Evolutionary conservation across 495 filamentous ascomycete genomes (phyloP).

Genomic region (Endocarpon pusillum): DNA sequence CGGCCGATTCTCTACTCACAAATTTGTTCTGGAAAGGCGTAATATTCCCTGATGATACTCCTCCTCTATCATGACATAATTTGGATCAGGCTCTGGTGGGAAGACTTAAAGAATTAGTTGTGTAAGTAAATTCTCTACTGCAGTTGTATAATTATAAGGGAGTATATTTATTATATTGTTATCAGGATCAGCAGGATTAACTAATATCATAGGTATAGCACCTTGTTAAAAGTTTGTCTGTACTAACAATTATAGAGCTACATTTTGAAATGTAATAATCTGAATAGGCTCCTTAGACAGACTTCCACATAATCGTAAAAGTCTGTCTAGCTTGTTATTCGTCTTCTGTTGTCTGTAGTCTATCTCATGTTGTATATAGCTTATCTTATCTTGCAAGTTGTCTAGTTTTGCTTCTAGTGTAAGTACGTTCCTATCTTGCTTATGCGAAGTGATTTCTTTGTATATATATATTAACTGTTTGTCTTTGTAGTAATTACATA

Average conservation of each 20-base stretch:
- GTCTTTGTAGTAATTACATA: constrained; percentile 43
- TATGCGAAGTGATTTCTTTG: constrained; percentile 43
- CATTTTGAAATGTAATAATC: not conserved
- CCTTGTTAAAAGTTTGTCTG: not conserved
- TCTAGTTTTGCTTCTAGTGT: constrained; percentile 3
- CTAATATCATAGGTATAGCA: constrained; percentile 9
- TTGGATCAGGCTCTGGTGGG: too few relatives aligned
- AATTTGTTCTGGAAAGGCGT: constrained; percentile 61
- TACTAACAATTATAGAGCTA: not conserved
- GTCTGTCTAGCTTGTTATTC: constrained; percentile 19
- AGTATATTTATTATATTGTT: constrained; percentile 43
- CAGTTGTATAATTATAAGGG: constrained; percentile 62
- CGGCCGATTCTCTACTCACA: constrained; percentile 51
- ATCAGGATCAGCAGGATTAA: constrained; percentile 7
- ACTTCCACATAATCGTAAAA: constrained; percentile 16
- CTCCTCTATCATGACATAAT: constrained; percentile 62
- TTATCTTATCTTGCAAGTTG: not conserved
- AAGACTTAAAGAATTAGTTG: constrained; percentile 48
- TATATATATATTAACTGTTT: constrained; percentile 37
- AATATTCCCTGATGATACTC: constrained; percentile 59
- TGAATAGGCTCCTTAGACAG: not conserved
- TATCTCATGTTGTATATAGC: constrained; percentile 25
- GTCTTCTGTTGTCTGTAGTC: too few relatives aligned
- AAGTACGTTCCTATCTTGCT: constrained; percentile 20
- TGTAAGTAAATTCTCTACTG: constrained; percentile 58